Base-by-base conservation (phyloP, 768 basidiomycete species). In the Rickenella mellea region DNA sequence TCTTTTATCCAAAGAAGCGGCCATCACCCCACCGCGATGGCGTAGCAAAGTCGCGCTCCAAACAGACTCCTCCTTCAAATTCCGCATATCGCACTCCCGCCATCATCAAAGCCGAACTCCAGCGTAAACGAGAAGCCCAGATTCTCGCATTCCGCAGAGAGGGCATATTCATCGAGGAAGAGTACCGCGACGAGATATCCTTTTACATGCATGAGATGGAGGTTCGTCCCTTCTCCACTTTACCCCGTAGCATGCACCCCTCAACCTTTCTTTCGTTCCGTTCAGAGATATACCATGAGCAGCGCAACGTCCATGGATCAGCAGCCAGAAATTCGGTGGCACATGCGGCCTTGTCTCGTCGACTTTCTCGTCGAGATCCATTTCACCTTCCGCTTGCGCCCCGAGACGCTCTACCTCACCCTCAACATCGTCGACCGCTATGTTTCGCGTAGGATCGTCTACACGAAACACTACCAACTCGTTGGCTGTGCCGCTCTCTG, bases 351-450 rank as follows among this genome's bases (percentile, higher is more conserved):
- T 26, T 94, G 88, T 68, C 80, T 99, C 33, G 90, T 98, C 59
- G 96, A 99, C 62, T 99, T 99, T 65, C 79, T 99, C 58, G 88
- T 99, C 58, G 96, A 99, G 64, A 87, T 98, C 48, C 96, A 99
- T 64, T 91, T 94, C 59, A 91, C 90, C 48, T 94, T 96, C 68
- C 86, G 92, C 39, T 80, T 99, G 40, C 91, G 96, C 31, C 96
- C 96, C 9, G 96, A 99, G 69, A 98, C 96, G 5, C 78, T 99
- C 50, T 98, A 98, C 64, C 87, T 99, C 61, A 87, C 94, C 9
- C 78, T 98, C 64, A 98, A 98, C 70, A 96, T 99, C 58, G 83
- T 98, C 63, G 96, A 99, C 65, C 91, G 96, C 54, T 99, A 98
- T 62, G 91, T 98, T 22, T 98, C 96, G 39, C 92, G 96, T 52